Evolutionary conservation across 768 basidiomycete genomes (phyloP).

Genomic region (Leccinum rimulosum): DNA sequence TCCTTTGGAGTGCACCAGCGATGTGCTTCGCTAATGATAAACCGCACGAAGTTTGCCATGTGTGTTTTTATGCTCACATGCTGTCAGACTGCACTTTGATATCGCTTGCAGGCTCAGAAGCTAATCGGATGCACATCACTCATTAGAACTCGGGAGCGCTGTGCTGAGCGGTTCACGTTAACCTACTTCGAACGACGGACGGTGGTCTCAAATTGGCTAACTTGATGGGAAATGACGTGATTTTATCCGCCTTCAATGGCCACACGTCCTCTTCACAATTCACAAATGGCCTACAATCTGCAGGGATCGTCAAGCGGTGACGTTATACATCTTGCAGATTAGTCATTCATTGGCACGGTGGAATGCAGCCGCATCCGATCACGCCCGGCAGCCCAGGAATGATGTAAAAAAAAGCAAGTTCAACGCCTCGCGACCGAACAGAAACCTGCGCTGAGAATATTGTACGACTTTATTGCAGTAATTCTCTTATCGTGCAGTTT

Average conservation of each 20-base stretch:
- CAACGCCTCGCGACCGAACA: not conserved
- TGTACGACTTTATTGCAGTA: not conserved
- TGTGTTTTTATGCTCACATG: not conserved
- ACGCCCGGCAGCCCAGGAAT: not conserved
- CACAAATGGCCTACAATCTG: not conserved
- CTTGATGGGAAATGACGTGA: not conserved
- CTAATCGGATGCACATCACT: not conserved
- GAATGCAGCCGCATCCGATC: not conserved
- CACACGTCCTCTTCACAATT: not conserved
- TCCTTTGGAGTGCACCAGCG: not conserved
- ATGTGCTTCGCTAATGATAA: not conserved
- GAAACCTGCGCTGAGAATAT: not conserved
- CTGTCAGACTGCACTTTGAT: not conserved
- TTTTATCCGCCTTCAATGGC: not conserved
- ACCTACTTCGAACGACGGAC: not conserved
- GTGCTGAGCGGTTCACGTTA: not conserved
- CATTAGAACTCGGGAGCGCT: not conserved
- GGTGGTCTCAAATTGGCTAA: not conserved
- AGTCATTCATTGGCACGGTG: not conserved
- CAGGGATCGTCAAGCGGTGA: not conserved
- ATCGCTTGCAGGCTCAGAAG: not conserved
- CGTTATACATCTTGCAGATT: not conserved
- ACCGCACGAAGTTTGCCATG: not conserved
- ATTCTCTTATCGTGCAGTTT: not conserved
- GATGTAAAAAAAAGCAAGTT: slow-evolving; percentile 10